These are phyloP conservation scores for Pseudozyma sp. DNA, from an alignment of 1,284 basidiomycete species.

Conservation along the genomic window DNA sequence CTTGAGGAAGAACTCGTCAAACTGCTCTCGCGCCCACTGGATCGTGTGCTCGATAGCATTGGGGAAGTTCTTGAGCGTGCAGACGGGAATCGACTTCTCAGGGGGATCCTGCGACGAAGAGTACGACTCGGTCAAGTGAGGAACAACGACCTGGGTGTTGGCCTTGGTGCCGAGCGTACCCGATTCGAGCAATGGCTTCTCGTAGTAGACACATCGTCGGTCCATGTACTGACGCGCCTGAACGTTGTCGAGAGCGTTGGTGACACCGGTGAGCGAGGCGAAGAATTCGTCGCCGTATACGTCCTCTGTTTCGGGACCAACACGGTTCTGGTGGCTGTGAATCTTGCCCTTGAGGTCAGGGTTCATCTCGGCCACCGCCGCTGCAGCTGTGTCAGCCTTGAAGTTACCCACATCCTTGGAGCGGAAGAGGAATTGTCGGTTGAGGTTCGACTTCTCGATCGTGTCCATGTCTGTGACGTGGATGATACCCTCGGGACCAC, in stretches of 20 bases:
- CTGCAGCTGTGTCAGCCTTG: slow-evolving; percentile 94
- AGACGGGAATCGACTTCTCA: slow-evolving; percentile 96
- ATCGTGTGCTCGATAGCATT: slow-evolving; percentile 99
- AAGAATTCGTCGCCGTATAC: slow-evolving; percentile 90
- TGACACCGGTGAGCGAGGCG: slow-evolving; percentile 87
- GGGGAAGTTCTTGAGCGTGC: slow-evolving; percentile 99
- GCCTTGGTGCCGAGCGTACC: slow-evolving; percentile 99
- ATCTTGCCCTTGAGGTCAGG: slow-evolving; percentile 90
- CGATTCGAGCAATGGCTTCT: slow-evolving; percentile 95
- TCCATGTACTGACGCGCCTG: slow-evolving; percentile 98
- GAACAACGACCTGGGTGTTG: slow-evolving; percentile 95
- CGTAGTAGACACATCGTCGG: slow-evolving; percentile 95
- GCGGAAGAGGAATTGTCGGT: slow-evolving; percentile 98
- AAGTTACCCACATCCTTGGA: slow-evolving; percentile 97
- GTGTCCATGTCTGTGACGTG: slow-evolving; percentile 98
- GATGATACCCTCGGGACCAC: slow-evolving; percentile 83
- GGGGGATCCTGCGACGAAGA: slow-evolving; percentile 98
- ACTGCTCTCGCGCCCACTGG: slow-evolving; percentile 89
- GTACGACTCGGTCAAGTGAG: slow-evolving; percentile 96
- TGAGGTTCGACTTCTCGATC: slow-evolving; percentile 99
- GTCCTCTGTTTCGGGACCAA: slow-evolving; percentile 91
- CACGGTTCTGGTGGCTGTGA: slow-evolving; percentile 88
- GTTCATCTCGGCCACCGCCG: slow-evolving; percentile 96
- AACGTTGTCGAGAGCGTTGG: slow-evolving; percentile 99
- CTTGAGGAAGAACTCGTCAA: slow-evolving; percentile 93